Evolutionary conservation across 2,329 filamentous ascomycete species (phyloP).

Genomic region (Fusarium clavum): DNA sequence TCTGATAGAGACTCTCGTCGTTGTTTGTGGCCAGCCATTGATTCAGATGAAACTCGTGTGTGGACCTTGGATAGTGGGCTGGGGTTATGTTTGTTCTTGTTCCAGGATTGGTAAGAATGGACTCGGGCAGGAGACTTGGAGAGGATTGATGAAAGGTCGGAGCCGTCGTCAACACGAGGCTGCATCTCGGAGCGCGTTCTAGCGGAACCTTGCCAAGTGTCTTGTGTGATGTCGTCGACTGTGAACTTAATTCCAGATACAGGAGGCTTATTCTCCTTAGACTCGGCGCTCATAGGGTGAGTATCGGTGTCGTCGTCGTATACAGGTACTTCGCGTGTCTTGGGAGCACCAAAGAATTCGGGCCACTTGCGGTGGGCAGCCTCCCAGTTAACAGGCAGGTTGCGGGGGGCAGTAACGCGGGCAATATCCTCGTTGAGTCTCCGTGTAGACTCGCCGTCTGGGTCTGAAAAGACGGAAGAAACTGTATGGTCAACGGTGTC

Average conservation of each 20-base stretch:
- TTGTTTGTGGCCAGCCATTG: slow-evolving; percentile 39
- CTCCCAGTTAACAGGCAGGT: slow-evolving; percentile 58
- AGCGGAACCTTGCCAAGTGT: slow-evolving; percentile 55
- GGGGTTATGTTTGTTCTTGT: slow-evolving; percentile 49
- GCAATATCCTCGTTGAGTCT: slow-evolving; percentile 62
- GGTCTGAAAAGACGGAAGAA: slow-evolving; percentile 64
- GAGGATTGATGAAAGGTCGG: slow-evolving; percentile 60
- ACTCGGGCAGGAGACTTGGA: slow-evolving; percentile 54
- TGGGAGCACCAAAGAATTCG: slow-evolving; percentile 61
- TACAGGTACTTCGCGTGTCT: slow-evolving; percentile 45
- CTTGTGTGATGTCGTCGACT: slow-evolving; percentile 59
- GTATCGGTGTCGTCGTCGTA: slow-evolving; percentile 52
- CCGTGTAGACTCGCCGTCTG: slow-evolving; percentile 66
- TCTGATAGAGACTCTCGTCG: slow-evolving; percentile 50
- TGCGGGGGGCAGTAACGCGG: slow-evolving; percentile 55
- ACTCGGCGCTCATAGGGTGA: slow-evolving; percentile 51
- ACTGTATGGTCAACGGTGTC: slow-evolving; percentile 66
- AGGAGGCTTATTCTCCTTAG: slow-evolving; percentile 62
- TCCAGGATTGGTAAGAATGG: slow-evolving; percentile 42
- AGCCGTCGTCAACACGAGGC: slow-evolving; percentile 64
- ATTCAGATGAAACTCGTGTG: slow-evolving; percentile 48
- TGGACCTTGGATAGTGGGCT: slow-evolving; percentile 56
- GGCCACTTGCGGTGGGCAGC: slow-evolving; percentile 64
- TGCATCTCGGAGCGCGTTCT: slow-evolving; percentile 64
- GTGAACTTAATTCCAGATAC: slow-evolving; percentile 48